Evolutionary conservation across 495 filamentous ascomycete species (phyloP).

Genomic region (Opeltia flavorubescens): DNA sequence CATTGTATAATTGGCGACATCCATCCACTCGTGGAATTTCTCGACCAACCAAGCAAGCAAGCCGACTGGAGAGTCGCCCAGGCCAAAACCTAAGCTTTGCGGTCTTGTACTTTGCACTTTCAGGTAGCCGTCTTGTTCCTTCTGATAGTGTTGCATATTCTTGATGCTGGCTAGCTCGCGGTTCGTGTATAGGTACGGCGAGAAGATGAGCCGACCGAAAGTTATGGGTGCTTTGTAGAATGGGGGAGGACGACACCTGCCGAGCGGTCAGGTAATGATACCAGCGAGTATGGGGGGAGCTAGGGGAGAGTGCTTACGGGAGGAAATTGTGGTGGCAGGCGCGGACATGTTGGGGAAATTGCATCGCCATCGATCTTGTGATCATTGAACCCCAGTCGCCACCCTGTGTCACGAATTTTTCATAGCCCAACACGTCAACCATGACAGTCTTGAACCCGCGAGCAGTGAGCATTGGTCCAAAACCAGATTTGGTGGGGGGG

Average conservation of each 20-base stretch:
- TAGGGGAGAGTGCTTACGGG: neutral
- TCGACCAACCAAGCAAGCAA: constrained; percentile 25
- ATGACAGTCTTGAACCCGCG: constrained; percentile 18
- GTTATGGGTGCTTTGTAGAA: constrained; percentile 9
- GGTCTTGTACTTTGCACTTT: constrained; percentile 17
- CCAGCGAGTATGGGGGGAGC: constrained; percentile 5
- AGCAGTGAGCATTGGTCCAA: constrained; percentile 15
- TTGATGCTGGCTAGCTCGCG: constrained; percentile 9
- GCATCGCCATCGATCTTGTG: constrained; percentile 21
- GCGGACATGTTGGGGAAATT: constrained; percentile 26
- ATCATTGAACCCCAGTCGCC: constrained; percentile 23
- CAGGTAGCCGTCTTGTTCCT: constrained; percentile 15
- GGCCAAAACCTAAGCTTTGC: constrained; percentile 24
- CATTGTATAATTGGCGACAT: constrained; percentile 6
- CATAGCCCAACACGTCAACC: constrained; percentile 20
- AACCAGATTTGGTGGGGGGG: constrained; percentile 13
- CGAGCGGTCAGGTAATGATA: constrained; percentile 1
- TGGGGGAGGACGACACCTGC: constrained; percentile 11
- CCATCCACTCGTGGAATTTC: constrained; percentile 20
- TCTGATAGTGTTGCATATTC: constrained; percentile 11
- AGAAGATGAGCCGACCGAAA: constrained; percentile 7
- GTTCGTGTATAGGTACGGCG: constrained; percentile 5
- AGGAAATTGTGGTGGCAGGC: constrained; percentile 19
- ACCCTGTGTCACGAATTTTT: constrained; percentile 23
- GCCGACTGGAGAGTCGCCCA: constrained; percentile 26